These are phyloP conservation scores for Iris macrosiphon DNA, from an alignment of 106 monocot genomes.

Conservation along the genomic window DNA sequence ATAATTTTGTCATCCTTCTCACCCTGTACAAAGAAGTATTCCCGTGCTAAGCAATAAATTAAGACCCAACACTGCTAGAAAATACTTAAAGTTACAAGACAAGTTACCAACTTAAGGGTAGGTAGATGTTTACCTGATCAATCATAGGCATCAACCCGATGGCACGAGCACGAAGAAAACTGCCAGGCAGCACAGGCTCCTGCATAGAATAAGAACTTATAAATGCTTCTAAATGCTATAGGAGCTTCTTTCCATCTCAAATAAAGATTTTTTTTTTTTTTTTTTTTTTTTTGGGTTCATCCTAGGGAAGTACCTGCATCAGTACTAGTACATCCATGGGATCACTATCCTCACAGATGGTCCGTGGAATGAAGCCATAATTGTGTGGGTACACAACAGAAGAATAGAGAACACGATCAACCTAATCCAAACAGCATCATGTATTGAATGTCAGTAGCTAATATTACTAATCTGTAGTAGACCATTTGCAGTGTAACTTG, in stretches of 20 bases:
- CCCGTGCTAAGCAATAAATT: neutral
- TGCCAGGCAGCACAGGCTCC: constrained; percentile 66
- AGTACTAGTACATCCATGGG: constrained; percentile 67
- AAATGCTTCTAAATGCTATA: too few relatives aligned
- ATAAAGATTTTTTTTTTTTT: too few relatives aligned
- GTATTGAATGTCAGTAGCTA: neutral
- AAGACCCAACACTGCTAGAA: neutral
- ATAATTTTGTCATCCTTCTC: constrained; percentile 81
- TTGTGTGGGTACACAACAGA: constrained; percentile 84
- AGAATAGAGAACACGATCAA: constrained; percentile 79
- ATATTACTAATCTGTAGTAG: neutral
- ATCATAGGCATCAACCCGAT: constrained; percentile 90
- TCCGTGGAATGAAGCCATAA: constrained; percentile 83
- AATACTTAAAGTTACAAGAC: too few relatives aligned
- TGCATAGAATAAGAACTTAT: constrained; percentile 9
- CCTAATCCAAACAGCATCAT: constrained; percentile 25
- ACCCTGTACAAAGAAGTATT: constrained; percentile 19
- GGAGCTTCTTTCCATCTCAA: neutral
- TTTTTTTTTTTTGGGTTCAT: too few relatives aligned
- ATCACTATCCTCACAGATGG: constrained; percentile 67
- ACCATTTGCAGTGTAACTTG: too few relatives aligned
- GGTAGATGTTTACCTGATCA: constrained; percentile 39
- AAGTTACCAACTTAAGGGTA: too few relatives aligned
- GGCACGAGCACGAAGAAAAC: constrained; percentile 66
- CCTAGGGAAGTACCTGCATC: constrained; percentile 48